Evolutionary conservation across 1,284 basidiomycete genomes (phyloP), one percentile per base, ranked within the genome.

Genomic region (Stygiomarasmius scandens): DNA sequence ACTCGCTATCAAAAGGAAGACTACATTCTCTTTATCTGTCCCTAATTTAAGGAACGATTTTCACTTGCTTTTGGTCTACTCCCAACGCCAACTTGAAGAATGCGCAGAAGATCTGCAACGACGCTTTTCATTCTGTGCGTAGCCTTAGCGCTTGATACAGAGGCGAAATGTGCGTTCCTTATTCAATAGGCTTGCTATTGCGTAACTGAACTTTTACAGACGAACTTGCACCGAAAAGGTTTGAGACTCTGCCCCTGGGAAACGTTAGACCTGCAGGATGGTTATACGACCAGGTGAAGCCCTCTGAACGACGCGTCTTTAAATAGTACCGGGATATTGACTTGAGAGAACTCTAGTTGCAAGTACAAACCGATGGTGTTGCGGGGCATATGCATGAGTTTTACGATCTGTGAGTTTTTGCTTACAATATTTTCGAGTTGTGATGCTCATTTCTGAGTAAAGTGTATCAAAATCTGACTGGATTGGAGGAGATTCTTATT

Each of bases 371-470:
- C 1, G 77, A 80, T 64, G 82, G 82, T 4, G 66, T 84, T 2
- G 81, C 81, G 1, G 82, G 82, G 0, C 80, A 84, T 63, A 76
- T 81, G 63, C 80, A 81, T 56, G 79, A 83, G 52, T 84, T 84
- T 63, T 84, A 83, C 61, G 69, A 79, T 62, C 81, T 81, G 81
- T 82, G 54, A 32, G 77, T 54, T 32, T 12, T n/a, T 23, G 11
- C 45, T n/a, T 32, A 2, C 12, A 9, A 25, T 24, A 41, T 55
- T 16, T 3, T 45, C 47, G 20, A 45, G 2, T n/a, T 24, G 27
- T 16, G 8, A 20, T 36, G 4, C 36, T 38, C 55, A 19, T 55
- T 9, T 47, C 44, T 20, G 51, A 43, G n/a, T 49, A 32, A 36
- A 83, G 81, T 59, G 81, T 82, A 11, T 64, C 77, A 0, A 71